Evolutionary conservation across 345 rosid genomes (phyloP), one percentile per base, ranked within the genome.

Genomic region (Ceriops tagal): DNA sequence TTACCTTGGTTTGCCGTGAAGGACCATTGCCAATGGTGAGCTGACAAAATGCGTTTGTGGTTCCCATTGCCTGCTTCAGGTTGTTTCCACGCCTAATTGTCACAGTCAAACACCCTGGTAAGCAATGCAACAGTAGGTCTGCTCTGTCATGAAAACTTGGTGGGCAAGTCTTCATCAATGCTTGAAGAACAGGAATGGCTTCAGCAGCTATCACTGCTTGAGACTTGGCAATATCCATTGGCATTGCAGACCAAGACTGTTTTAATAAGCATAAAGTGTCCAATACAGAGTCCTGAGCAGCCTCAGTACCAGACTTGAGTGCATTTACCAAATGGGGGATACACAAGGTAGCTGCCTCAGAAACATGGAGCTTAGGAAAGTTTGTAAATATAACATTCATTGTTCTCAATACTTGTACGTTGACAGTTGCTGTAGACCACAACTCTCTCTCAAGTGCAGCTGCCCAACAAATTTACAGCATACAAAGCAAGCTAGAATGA

Each of bases 401-500:
- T 60, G 97, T 86, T 79, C 81, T 86, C 83, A 92, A 78, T 49
- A 90, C 79, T 83, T 90, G 92, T 65, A 85, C 85, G 69, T 89
- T 92, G 73, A 89, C 85, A 57, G 96, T 83, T 73, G 84, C 81
- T 35, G 86, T 69, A 32, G 96, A 86, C 96, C 90, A 87, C 77
- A 92, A 73, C 71, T 92, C 96, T 79, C 91, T 89, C 82, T 93
- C 98, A 31, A 91, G 85, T 35, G 98, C 93, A 86, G 92, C 98
- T 92, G 92, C 77, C 73, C 61, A 80, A 77, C 49, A 61, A 59
- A 52, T 58, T 66, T 37, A 72, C 8, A n/a, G 27, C 43, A 61
- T 28, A 65, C 24, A 49, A 58, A 7, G 52, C 26, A 30, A 46
- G 21, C 22, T 56, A 64, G 11, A 0, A 13, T 62, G 51, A 9